These are phyloP conservation scores for Cucurbitaria berberidis DNA, from an alignment of 2,329 filamentous ascomycete species.

Conservation along the genomic window DNA sequence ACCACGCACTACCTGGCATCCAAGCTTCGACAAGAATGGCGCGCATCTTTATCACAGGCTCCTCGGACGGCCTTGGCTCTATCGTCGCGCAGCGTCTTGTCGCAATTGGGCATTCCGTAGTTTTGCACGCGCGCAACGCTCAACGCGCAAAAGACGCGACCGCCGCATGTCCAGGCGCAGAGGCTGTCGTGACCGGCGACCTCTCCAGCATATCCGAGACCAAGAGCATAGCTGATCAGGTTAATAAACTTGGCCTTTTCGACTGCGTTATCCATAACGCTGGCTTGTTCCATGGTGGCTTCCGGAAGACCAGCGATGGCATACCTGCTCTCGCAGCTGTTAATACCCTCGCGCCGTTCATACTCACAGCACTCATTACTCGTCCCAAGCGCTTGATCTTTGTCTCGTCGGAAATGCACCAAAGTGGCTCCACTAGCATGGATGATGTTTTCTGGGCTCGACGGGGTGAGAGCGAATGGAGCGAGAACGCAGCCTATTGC, in stretches of 20 bases:
- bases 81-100: slow-evolving; percentile 59
- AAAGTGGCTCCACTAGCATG: slow-evolving; percentile 53
- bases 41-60: slow-evolving; percentile 63
- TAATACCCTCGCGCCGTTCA: slow-evolving; percentile 64
- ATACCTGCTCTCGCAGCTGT: slow-evolving; percentile 61
- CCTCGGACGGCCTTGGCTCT: slow-evolving; percentile 63
- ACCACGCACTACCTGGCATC: background rate
- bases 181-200: slow-evolving; percentile 60
- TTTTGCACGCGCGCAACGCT: slow-evolving; percentile 63
- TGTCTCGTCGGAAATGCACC: slow-evolving; percentile 60
- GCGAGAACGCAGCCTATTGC: slow-evolving; percentile 54
- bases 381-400: slow-evolving; percentile 60
- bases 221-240: slow-evolving; percentile 58
- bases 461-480: slow-evolving; percentile 43
- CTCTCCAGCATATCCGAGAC: slow-evolving; percentile 59
- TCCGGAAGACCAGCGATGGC: slow-evolving; percentile 53
- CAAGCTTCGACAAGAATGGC: slow-evolving; percentile 45
- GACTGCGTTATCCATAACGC: slow-evolving; percentile 67
- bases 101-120: slow-evolving; percentile 60
- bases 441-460: slow-evolving; percentile 50
- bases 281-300: slow-evolving; percentile 55
- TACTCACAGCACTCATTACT: slow-evolving; percentile 59
- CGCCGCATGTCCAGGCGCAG: slow-evolving; percentile 57
- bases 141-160: slow-evolving; percentile 59
- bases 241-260: slow-evolving; percentile 58